Evolutionary conservation across 306 rosid genomes (phyloP), one percentile per base, ranked within the genome.

Genomic region (Oxytropis ochrocephala): DNA sequence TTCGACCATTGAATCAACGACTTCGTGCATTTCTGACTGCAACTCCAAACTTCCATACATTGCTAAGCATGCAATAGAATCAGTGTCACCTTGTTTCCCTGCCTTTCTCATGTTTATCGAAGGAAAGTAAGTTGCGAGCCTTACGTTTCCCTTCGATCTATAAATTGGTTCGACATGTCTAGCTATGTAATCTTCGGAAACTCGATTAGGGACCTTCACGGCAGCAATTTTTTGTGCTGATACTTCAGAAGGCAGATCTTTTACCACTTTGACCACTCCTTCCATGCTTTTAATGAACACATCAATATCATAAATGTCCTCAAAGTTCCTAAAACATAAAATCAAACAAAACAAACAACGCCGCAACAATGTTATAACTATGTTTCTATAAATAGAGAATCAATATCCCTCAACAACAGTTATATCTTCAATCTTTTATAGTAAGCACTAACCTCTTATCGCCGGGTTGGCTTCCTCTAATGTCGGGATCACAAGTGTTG

Each of bases 381-480:
- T n/a, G n/a, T n/a, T n/a, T n/a, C n/a, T n/a, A n/a, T n/a, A n/a
- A n/a, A n/a, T n/a, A n/a, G n/a, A n/a, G n/a, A n/a, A n/a, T n/a
- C n/a, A n/a, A n/a, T n/a, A n/a, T n/a, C n/a, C n/a, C n/a, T n/a
- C n/a, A n/a, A n/a, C n/a, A n/a, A n/a, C n/a, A n/a, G n/a, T n/a
- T n/a, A 33, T 14, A 62, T 32, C 27, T 42, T 49, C 11, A 41
- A 48, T 21, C 44, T 50, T 64, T 33, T 29, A 36, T 16, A 30
- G 67, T 32, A 10, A 7, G 54, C 38, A 80, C 95, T 77, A 67
- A 94, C 99, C 97, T 87, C 84, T 85, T 85, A 61, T 94, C 99
- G 75, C 99, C 99, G 8, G 93, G 91, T 41, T 87, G 86, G 83
- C 86, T 94, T 77, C 99, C 99, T 84, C 99, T 79, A 52, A 94